Evolutionary conservation across 2,329 filamentous ascomycete species (phyloP), one percentile per base, ranked within the genome.

Genomic region (Penicillium occitanis): DNA sequence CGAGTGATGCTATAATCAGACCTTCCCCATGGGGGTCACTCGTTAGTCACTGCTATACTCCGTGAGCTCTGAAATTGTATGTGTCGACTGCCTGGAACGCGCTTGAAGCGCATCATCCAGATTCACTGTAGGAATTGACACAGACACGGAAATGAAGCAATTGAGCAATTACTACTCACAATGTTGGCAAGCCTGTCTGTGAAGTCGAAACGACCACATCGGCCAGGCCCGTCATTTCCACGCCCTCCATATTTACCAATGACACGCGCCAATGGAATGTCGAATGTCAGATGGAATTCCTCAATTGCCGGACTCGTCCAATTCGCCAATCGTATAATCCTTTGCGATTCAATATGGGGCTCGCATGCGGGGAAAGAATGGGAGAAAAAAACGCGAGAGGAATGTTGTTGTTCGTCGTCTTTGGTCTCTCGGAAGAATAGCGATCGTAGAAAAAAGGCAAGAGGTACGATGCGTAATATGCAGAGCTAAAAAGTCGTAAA

Each of bases 1-100:
- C 68, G 73, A 67, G 60, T 58, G 14, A 64, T 60, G 30, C 68
- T 69, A 28, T 53, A 40, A 50, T 30, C n/a, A 42, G 19, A 64
- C 6, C 19, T 19, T 30, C 51, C 53, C 22, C 48, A 46, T 14
- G 37, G 13, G 33, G 25, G 7, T 37, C 19, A 53, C 22, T 19
- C 22, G 13, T 61, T 28, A 61, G 55, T 48, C 28, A 28, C 40
- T 33, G 17, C 11, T 25, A 2, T 17, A 3, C 17, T 37, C 3
- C 14, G 2, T 37, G 6, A 2, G 19, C 25, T 53, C n/a, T 50
- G 28, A 19, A 10, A 3, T 37, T 37, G 33, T n/a, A 53, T 22
- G 17, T 33, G 7, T 55, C 25, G 11, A 30, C 17, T 28, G n/a
- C 6, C 37, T 46, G 11, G 14, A 46, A 17, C 14, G 35, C 40